A percentile compares a stretch with the other conserved stretches of the same genome.
Evolutionary conservation across 192 early-diverging fungal genomes (phyloP).

Genomic region (Tieghemiomyces parasiticus): DNA sequence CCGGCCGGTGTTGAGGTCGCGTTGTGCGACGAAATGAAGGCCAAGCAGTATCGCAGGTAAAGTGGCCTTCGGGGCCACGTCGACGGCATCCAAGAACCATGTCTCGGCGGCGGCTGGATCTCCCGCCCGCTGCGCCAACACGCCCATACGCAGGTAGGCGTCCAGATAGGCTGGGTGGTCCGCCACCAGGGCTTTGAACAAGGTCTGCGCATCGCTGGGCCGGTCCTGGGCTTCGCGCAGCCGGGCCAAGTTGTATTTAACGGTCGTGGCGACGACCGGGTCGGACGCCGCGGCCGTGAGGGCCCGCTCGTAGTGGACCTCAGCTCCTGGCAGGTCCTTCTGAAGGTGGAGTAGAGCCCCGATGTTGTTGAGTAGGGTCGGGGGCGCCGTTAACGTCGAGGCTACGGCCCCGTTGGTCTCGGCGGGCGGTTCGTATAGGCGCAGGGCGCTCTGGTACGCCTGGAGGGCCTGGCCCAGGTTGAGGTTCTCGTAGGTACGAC

Average conservation of each 20-base stretch:
- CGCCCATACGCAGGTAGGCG: constrained; percentile 62
- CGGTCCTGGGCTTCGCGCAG: constrained; percentile 45
- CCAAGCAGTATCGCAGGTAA: constrained; percentile 62
- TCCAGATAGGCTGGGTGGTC: constrained; percentile 63
- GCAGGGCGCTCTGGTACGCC: constrained; percentile 26
- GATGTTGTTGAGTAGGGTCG: constrained; percentile 76
- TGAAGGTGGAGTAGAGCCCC: constrained; percentile 58
- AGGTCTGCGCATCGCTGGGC: constrained; percentile 37
- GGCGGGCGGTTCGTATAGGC: constrained; percentile 19
- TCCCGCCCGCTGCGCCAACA: constrained; percentile 36
- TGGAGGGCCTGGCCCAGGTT: constrained; percentile 27
- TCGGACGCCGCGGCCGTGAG: constrained; percentile 6
- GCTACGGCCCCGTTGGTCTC: neutral
- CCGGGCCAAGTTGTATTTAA: constrained; percentile 62
- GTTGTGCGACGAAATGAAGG: constrained; percentile 38
- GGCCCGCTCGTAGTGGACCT: constrained; percentile 13
- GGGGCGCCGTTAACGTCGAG: too few relatives aligned
- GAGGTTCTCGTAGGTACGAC: constrained; percentile 42
- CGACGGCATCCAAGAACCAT: constrained; percentile 43
- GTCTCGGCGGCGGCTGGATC: constrained; percentile 41
- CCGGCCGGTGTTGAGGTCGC: constrained; percentile 46
- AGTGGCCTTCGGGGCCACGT: constrained; percentile 39
- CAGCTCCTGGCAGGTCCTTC: constrained; percentile 18
- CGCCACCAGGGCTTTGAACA: constrained; percentile 45
- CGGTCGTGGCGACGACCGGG: constrained; percentile 21